Base-by-base conservation (phyloP, 352 stramenopile species). In the Aphanomyces euteiches region DNA sequence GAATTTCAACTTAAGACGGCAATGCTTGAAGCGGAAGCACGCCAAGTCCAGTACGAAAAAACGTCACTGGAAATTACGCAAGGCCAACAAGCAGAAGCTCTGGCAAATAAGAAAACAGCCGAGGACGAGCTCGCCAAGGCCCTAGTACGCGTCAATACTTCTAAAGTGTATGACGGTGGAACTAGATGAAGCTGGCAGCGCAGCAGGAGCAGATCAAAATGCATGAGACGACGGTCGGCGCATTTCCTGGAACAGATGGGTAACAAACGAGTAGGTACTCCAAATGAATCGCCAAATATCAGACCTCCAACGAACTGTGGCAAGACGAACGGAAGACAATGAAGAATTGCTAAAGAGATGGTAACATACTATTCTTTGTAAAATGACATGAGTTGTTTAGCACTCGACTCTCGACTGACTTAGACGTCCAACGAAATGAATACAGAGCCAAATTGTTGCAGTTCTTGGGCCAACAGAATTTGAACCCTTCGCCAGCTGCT, bases 1-100 rank as follows among this genome's bases (percentile, higher is more conserved):
- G 77, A 87, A 10, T 58, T 88, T 3, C 78, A 87, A 36, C 57
- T 86, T 7, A 81, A 90, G 61, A 74, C 77, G n/a, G 47, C 76
- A 3, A 67, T 77, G 15, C 70, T 88, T 13, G 53, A 70, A 7
- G 65, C 50, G 8, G 74, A 74, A 47, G 81, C 72, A 39, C 57
- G 73, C 17, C 73, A 84, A 34, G 36, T 86, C 2, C 74, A 86
- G 12, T 75, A 72, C 1, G 74, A 87, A 19, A 75, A 80, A 59
- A 73, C 79, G 50, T 67, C 66, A 7, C 72, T 76, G 47, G 70
- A 82, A 37, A 73, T 66, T 57, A 65, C 79, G 3, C 74, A 61
- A 19, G 70, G 79, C 10, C 41, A 73, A 3, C 68, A 72, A 37
- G 43, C 56, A 6, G 54, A 67, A 43, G 48, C 64, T 2, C 34